These are phyloP conservation scores for Lepiota brunneoincarnata DNA, from an alignment of 768 basidiomycete genomes.

Conservation along the genomic window DNA sequence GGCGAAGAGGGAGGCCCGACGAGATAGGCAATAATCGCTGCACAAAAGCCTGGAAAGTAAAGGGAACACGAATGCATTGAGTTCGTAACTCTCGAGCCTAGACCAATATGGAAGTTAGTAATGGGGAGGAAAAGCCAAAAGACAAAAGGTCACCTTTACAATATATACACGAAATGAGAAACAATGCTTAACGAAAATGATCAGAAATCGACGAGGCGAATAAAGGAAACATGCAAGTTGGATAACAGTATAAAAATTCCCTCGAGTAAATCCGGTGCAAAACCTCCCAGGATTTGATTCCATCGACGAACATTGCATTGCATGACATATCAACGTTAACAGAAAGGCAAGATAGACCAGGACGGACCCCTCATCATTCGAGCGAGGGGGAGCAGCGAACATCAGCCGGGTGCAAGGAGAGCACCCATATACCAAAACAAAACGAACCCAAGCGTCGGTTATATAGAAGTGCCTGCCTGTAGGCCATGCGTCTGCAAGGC, in stretches of 20 bases:
- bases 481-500: slow-evolving; percentile 6
- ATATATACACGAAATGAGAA: not conserved
- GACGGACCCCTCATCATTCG: no score
- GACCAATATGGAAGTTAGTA: slow-evolving; percentile 6
- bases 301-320: no score
- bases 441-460: not conserved
- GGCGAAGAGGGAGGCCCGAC: not conserved
- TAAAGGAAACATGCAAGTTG: no score
- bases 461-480: not conserved
- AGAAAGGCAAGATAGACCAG: no score
- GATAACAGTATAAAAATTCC: no score
- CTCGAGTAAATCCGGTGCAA: no score
- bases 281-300: no score
- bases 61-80: slow-evolving; percentile 2
- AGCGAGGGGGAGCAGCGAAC: not conserved
- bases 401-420: not conserved
- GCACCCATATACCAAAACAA: not conserved
- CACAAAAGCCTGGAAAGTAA: not conserved
- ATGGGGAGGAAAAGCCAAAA: not conserved
- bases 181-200: no score
- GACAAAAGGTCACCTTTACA: not conserved
- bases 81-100: not conserved
- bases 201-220: no score
- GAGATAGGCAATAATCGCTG: no score
- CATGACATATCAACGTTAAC: no score